Percentiles rank a stretch among this genome's conserved stretches.
Conservation (phyloP, 106 monocot genomes). For the Dendrobium nobile region DNA sequence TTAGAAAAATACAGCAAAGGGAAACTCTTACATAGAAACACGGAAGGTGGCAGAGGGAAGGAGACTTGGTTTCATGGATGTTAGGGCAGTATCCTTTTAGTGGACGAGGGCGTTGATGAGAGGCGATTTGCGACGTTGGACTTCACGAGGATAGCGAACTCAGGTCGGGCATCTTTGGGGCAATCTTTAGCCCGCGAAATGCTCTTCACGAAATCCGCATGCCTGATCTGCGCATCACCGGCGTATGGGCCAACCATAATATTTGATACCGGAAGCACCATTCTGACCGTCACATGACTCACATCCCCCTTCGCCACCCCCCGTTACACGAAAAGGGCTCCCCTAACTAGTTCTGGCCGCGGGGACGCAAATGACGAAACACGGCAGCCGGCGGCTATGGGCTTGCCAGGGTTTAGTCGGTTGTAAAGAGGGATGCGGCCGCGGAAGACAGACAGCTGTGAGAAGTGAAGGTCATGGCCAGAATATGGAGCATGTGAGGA, state of each 20-base stretch:
- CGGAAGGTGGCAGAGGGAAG: neutral
- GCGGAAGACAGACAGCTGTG: neutral
- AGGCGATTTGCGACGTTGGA: conserved; percentile 92
- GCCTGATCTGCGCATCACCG: conserved; percentile 68
- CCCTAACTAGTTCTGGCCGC: conserved; percentile 4
- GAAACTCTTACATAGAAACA: neutral
- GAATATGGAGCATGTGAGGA: neutral
- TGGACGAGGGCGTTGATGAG: conserved; percentile 79
- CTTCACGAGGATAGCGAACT: conserved; percentile 85
- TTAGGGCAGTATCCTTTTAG: conserved; percentile 82
- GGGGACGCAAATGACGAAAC: neutral
- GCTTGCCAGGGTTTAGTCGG: neutral
- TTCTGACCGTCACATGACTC: conserved; percentile 33
- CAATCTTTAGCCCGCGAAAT: conserved; percentile 78
- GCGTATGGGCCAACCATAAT: conserved; percentile 92
- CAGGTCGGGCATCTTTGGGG: conserved; percentile 72
- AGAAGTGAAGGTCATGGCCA: neutral
- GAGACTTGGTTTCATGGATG: conserved; percentile 92
- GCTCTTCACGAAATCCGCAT: conserved; percentile 83
- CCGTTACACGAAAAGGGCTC: conserved; percentile 48
- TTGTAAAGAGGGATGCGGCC: no score
- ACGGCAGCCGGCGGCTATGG: neutral
- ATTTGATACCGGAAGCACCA: conserved; percentile 86
- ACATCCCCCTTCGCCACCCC: conserved; percentile 39
- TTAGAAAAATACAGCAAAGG: neutral